Conservation (phyloP, 129 eudicot genomes). For the Ambrosia trifida region DNA sequence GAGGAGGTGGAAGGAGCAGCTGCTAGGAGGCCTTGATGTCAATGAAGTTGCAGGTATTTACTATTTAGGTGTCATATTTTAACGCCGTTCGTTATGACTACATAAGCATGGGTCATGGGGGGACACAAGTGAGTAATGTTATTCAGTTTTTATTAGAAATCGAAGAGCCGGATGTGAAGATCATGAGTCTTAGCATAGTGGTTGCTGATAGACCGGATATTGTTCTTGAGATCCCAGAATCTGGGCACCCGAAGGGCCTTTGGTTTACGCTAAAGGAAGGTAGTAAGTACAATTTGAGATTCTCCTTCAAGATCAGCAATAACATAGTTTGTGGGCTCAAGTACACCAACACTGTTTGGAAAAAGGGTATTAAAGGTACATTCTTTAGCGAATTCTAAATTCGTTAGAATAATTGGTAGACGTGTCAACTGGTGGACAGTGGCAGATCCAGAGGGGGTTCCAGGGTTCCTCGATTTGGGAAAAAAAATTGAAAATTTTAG, state of each 20-base stretch:
- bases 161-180: constrained; percentile 71
- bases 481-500: too few relatives aligned
- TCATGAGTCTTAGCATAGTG: constrained; percentile 56
- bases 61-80: constrained; percentile 23
- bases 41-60: constrained; percentile 41
- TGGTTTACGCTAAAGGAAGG: constrained; percentile 87
- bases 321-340: constrained; percentile 76
- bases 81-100: neutral
- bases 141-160: constrained; percentile 36
- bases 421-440: neutral
- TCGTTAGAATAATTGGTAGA: constrained; percentile 4
- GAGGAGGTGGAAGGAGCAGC: constrained; percentile 80
- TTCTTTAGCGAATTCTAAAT: neutral
- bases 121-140: neutral
- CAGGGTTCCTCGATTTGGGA: too few relatives aligned
- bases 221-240: constrained; percentile 61
- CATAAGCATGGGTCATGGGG: neutral
- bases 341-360: constrained; percentile 74
- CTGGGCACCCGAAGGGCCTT: constrained; percentile 56
- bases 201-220: constrained; percentile 55
- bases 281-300: constrained; percentile 52
- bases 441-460: too few relatives aligned
- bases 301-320: constrained; percentile 63
- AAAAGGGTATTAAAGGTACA: constrained; percentile 73
- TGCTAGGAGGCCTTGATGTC: constrained; percentile 65